Percentiles rank a stretch among this genome's conserved stretches.
phyloP scores from a whole-genome alignment of 495 filamentous ascomycete genomes.

The Hamigera avellanea region DNA sequence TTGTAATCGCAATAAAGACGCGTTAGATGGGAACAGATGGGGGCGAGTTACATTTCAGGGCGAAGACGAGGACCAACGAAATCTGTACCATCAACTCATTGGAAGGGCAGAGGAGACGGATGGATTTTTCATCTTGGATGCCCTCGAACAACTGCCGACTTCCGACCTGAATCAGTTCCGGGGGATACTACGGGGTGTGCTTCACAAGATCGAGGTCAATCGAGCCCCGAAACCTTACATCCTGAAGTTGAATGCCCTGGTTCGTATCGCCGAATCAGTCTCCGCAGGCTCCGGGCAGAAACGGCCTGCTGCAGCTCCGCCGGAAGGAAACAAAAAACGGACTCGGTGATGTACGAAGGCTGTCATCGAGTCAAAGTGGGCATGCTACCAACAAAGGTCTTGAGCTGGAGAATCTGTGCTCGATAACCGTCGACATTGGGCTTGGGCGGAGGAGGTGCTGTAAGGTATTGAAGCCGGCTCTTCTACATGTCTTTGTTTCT shows the following conservation, averaged over 20 bases:
- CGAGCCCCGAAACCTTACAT: constrained; percentile 27
- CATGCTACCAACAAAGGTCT: no score
- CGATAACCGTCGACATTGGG: no score
- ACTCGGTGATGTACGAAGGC: constrained; percentile 13
- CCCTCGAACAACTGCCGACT: constrained; percentile 23
- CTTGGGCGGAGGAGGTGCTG: no score
- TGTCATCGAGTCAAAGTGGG: no score
- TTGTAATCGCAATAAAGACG: constrained; percentile 32
- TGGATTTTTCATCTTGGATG: constrained; percentile 32
- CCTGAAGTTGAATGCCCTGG: constrained; percentile 17
- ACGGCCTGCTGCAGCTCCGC: constrained; percentile 19
- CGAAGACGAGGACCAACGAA: constrained; percentile 37
- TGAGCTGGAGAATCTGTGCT: no score
- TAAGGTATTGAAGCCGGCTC: no score
- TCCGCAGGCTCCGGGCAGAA: constrained; percentile 20
- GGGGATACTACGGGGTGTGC: constrained; percentile 20
- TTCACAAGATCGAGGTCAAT: constrained; percentile 28
- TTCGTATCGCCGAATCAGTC: constrained; percentile 20
- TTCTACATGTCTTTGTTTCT: no score
- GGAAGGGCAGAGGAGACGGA: constrained; percentile 24
- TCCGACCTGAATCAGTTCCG: constrained; percentile 21
- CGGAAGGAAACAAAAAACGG: constrained; percentile 23
- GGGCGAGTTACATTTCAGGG: constrained; percentile 24
- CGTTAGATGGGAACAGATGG: constrained; percentile 27
- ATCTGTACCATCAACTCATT: constrained; percentile 38